Evolutionary conservation across 345 rosid species (phyloP), one percentile per base, ranked within the genome.

Genomic region (Toxicodendron radicans): DNA sequence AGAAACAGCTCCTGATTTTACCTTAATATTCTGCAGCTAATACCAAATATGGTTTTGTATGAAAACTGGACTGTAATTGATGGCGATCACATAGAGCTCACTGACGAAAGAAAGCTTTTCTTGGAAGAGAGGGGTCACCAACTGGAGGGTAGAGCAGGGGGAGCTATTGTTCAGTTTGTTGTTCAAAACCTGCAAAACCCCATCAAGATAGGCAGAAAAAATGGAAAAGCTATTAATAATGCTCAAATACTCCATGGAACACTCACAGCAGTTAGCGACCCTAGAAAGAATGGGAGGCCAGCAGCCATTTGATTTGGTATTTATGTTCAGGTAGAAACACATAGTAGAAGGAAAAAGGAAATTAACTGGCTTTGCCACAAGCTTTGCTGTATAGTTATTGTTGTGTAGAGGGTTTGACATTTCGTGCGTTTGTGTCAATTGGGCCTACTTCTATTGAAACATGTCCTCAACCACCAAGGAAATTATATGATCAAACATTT

Each of bases 191-290:
- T 89, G 32, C 58, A 70, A 41, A 79, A 83, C 43, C 75, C 73
- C 3, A 12, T 54, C 3, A 65, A 79, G 8, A 30, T 56, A 54
- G 88, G 85, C 18, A 79, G 87, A 61, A 87, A 79, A 76, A 11
- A 45, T 13, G 80, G 81, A 5, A 80, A 79, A 69, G 72, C 81
- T 45, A 69, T 45, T 21, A 72, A 38, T 32, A 75, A 56, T 53
- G 59, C 70, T 10, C 3, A 11, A 11, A 58, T 78, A 24, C 62
- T 77, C 41, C 90, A 64, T 21, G 98, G 99, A 54, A 79, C 52
- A 30, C 87, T 93, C 23, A 89, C 92, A 10, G 98, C 90, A 20
- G 99, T 93, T n/a, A 83, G 97, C 70, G 98, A 95, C 74, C 99
- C 96, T 8, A 79, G 97, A 78, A 95, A 95, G 72, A 90, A 90